Evolutionary conservation across 768 basidiomycete species (phyloP).

Genomic region (Epithele typhae): DNA sequence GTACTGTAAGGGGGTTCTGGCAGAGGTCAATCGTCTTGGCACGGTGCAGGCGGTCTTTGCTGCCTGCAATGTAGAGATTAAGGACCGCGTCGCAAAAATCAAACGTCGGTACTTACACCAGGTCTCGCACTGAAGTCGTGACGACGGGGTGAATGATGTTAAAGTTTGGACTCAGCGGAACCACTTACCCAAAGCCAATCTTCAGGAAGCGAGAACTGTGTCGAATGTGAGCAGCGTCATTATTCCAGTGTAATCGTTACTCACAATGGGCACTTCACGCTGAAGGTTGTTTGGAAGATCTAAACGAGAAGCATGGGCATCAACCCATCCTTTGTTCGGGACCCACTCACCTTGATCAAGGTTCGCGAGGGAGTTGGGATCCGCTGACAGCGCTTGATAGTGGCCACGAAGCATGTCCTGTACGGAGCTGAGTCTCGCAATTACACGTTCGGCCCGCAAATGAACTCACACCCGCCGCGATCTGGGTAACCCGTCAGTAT

Average conservation of each 20-base stretch:
- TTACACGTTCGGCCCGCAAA: not conserved
- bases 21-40: constrained; percentile 94
- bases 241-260: constrained; percentile 24
- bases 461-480: constrained; percentile 53
- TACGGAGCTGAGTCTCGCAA: not conserved
- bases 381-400: constrained; percentile 91
- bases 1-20: constrained; percentile 90
- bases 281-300: constrained; percentile 97
- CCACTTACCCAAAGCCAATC: constrained; percentile 92
- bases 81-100: not conserved
- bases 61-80: too few relatives aligned
- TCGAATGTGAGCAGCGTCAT: not conserved
- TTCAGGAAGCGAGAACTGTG: constrained; percentile 79
- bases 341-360: constrained; percentile 77
- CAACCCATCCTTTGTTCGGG: not conserved
- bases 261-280: constrained; percentile 85
- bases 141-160: not conserved
- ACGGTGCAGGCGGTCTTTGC: constrained; percentile 74
- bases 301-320: constrained; percentile 22
- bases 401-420: constrained; percentile 87
- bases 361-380: constrained; percentile 91
- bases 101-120: constrained; percentile 68
- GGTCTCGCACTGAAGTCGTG: constrained; percentile 80
- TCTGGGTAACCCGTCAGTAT: too few relatives aligned
- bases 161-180: not conserved